These are phyloP conservation scores for Chlorella ohadii DNA, from an alignment of 139 green algal species.

Conservation along the genomic window DNA sequence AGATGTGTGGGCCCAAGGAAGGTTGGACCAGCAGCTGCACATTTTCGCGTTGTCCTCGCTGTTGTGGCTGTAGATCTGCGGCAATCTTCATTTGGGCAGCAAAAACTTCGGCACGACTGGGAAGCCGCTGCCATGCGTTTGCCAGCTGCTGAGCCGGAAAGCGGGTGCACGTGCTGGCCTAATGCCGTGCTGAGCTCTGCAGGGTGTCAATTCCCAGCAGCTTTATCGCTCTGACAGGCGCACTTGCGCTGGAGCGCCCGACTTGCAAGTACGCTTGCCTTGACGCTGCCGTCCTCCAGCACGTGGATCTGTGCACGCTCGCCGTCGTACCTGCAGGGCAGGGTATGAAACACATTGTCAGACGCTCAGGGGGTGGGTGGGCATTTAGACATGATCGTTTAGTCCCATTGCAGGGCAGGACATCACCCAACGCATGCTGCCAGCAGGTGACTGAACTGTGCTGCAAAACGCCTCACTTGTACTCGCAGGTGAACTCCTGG, in stretches of 20 bases:
- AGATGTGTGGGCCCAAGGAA: too few species aligned
- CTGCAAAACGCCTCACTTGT: constrained; percentile 76
- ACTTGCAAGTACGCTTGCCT: neutral
- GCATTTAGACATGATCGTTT: too few species aligned
- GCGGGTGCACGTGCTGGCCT: neutral
- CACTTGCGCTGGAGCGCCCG: too few species aligned
- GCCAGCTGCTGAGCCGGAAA: neutral
- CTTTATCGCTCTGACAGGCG: too few species aligned
- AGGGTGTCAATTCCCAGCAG: too few species aligned
- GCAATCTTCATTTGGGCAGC: too few species aligned
- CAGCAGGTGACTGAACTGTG: too few species aligned
- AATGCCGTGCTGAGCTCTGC: too few species aligned
- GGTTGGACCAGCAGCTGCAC: constrained; percentile 53
- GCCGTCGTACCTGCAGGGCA: constrained; percentile 83
- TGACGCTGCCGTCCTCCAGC: constrained; percentile 69
- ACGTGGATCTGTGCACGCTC: constrained; percentile 92
- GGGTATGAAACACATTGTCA: neutral
- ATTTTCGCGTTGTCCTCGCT: constrained; percentile 92
- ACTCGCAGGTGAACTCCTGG: constrained; percentile 95
- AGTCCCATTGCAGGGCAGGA: too few species aligned
- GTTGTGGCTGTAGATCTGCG: constrained; percentile 85
- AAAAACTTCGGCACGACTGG: too few species aligned
- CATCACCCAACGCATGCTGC: too few species aligned
- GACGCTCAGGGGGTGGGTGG: neutral
- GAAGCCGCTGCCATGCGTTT: too few species aligned